Evolutionary conservation across 1,139 yeast genomes (phyloP), one percentile per base, ranked within the genome.

Genomic region (Candida pseudoviswanathii): DNA sequence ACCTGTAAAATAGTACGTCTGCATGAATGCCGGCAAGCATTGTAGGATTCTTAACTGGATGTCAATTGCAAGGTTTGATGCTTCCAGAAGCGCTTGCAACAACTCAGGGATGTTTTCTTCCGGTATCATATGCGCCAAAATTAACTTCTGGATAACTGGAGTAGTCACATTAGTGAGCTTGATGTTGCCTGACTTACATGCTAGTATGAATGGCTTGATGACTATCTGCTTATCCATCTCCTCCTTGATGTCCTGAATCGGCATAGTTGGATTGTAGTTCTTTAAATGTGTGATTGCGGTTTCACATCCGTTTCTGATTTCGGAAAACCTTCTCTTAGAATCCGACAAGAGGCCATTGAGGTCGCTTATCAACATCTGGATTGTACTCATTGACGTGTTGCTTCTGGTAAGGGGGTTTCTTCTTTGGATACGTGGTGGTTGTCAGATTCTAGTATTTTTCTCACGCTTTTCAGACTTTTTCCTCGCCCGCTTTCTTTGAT

Each of bases 1-100:
- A 9, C 84, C 94, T n/a, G 73, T 71, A 43, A 91, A 73, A 1
- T 82, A 75, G 61, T 90, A 90, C 29, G 76, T 78, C 59, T 84
- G 89, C 64, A 86, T 81, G 37, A 92, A 70, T 2, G 85, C 75
- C 0, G 97, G 97, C 31, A 92, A 73, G 30, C 90, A 77, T 68
- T 94, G 99, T 34, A 94, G 70, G n/a, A 91, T 86, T 59, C 91
- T 86, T 53, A 94, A 75, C 65, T 92, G 97, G 43, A 89, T 86
- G 46, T 94, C 98, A 31, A 82, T 76, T 0, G 95, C 89, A 39
- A 88, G 71, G 59, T 84, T 85, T 0, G 95, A 80, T 0, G 96
- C 89, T 50, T 88, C 95, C 38, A 74, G 71, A 37, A 92, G 73
- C 0, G 94, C 85, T 34, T 81, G 85, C 31, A 92, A 68, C 4